Evolutionary conservation across 1,284 basidiomycete species (phyloP).

Genomic region (Cutaneotrichosporon spelunceum): DNA sequence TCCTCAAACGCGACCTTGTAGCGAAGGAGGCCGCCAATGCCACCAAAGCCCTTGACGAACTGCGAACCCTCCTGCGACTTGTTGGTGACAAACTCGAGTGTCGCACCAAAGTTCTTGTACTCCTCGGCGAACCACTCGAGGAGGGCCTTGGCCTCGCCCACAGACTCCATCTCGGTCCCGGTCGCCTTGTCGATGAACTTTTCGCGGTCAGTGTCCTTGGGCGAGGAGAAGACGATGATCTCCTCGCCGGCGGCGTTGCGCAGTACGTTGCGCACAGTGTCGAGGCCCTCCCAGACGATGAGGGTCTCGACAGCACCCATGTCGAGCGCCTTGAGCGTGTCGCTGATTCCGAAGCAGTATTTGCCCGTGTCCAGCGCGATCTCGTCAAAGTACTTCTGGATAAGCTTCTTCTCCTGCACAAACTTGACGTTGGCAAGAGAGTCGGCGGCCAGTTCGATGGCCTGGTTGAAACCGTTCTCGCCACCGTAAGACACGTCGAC

Average conservation of each 20-base stretch:
- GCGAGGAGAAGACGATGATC: constrained; percentile 72
- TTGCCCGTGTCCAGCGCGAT: constrained; percentile 96
- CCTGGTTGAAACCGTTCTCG: constrained; percentile 98
- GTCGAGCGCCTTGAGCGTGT: constrained; percentile 95
- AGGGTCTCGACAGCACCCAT: constrained; percentile 95
- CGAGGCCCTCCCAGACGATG: constrained; percentile 97
- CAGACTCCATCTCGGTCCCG: constrained; percentile 90
- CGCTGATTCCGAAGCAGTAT: constrained; percentile 97
- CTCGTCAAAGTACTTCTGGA: constrained; percentile 98
- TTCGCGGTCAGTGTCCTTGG: constrained; percentile 76
- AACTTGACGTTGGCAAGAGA: constrained; percentile 98
- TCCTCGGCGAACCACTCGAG: constrained; percentile 99
- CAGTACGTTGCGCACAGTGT: constrained; percentile 77
- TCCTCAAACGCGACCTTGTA: constrained; percentile 94
- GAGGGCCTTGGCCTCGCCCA: constrained; percentile 70
- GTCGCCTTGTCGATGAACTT: constrained; percentile 95
- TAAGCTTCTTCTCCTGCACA: constrained; percentile 96
- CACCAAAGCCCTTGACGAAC: constrained; percentile 98
- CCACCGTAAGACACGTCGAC: constrained; percentile 99
- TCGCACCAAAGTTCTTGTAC: constrained; percentile 95
- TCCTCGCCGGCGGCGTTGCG: constrained; percentile 84
- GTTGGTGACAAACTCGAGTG: constrained; percentile 68
- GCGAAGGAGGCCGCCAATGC: constrained; percentile 85
- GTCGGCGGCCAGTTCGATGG: constrained; percentile 94
- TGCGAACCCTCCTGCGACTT: constrained; percentile 94